Evolutionary conservation across 148 eudicot species (phyloP), one percentile per base, ranked within the genome.

Genomic region (Amaranthus palmeri): DNA sequence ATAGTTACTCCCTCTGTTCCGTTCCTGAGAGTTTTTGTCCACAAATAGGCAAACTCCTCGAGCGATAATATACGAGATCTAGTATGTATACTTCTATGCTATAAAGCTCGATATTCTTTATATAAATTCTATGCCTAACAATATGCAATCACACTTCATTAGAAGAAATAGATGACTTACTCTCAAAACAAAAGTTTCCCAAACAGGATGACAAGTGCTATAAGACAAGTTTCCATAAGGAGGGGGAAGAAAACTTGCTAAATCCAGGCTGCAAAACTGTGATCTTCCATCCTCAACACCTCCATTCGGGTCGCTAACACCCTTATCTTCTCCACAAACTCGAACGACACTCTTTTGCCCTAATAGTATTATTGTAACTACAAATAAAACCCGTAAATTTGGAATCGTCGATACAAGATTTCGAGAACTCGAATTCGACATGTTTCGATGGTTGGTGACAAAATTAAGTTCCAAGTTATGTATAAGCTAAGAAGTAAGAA

Each of bases 141-240:
- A 25, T 25, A 25, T 25, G 36, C 36, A 25, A 25, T 25, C 36
- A 25, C 36, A 25, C 36, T 25, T 25, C 36, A 2, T 25, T 25
- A 25, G 36, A 25, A 25, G 36, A n/a, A 10, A 68, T 40, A 48
- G 6, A 47, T 45, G 67, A 83, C 84, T 77, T 82, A 91, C 99
- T 82, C 92, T 84, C 46, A 91, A 54, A 57, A 95, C 76, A 55
- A 69, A 91, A 17, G 97, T 81, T 72, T 91, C 89, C 99, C 97
- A 95, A 55, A 91, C 83, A 61, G 86, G 79, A 61, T 76, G 82
- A 69, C 99, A 95, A 40, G 80, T 75, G 84, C 83, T 77, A 57
- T 86, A 81, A 40, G 88, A 81, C 7, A 88, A 47, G 76, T 83
- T 88, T 54, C 87, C 85, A 75, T 91, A 95, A 1, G 98, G 97